Evolutionary conservation across 2,329 filamentous ascomycete genomes (phyloP).

Genomic region (Penicillium hordei): DNA sequence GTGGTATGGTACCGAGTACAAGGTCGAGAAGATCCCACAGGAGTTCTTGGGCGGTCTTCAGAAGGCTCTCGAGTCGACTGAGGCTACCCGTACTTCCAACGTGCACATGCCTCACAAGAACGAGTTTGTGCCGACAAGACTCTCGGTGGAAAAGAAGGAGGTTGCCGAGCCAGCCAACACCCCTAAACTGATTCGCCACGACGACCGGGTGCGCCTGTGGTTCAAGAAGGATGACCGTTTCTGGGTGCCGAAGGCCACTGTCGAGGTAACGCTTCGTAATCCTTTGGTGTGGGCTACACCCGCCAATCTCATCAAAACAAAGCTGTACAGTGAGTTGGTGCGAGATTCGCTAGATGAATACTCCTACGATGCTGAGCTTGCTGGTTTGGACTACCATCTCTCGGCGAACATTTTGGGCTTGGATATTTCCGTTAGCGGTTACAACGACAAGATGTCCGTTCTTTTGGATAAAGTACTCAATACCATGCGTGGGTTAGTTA

Average conservation of each 20-base stretch:
- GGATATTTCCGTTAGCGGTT: conserved; percentile 77
- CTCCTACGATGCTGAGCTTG: conserved; percentile 91
- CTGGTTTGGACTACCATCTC: conserved; percentile 83
- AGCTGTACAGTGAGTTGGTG: conserved; percentile 80
- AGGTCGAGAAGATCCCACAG: conserved; percentile 72
- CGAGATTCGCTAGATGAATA: conserved; percentile 88
- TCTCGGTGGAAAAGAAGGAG: conserved; percentile 94
- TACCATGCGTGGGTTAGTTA: conserved; percentile 78
- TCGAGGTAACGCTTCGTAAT: conserved; percentile 77
- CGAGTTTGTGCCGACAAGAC: conserved; percentile 88
- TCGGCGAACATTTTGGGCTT: conserved; percentile 70
- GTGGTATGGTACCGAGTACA: conserved; percentile 98
- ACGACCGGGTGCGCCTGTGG: conserved; percentile 79
- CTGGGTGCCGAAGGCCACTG: conserved; percentile 93
- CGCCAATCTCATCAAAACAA: conserved; percentile 73
- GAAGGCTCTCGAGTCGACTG: conserved; percentile 59
- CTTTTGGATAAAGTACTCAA: conserved; percentile 84
- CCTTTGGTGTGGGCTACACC: conserved; percentile 77
- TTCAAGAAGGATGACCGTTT: conserved; percentile 99
- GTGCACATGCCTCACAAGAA: conserved; percentile 90
- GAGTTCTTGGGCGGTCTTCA: conserved; percentile 72
- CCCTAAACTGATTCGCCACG: conserved; percentile 82
- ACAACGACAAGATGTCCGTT: conserved; percentile 94
- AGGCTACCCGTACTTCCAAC: conserved; percentile 62
- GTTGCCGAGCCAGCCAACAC: conserved; percentile 70